Evolutionary conservation across 2,329 filamentous ascomycete genomes (phyloP), one percentile per base, ranked within the genome.

Genomic region (Hymenoscyphus infarciens): DNA sequence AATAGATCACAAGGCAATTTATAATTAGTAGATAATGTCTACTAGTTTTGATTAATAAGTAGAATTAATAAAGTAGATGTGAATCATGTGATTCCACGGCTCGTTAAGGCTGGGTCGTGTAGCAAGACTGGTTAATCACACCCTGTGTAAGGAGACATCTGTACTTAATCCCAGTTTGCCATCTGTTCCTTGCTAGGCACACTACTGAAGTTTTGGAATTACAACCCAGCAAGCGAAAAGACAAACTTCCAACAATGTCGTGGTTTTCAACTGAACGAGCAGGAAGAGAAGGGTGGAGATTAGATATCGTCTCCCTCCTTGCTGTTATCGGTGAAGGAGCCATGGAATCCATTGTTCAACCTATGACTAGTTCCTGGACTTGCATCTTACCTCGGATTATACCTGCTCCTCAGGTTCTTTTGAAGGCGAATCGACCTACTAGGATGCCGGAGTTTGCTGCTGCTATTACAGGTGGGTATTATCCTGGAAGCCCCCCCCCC

Each of bases 241-340:
- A 35, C 3, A 35, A 35, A 3, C 8, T 11, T 15, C 33, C 6
- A 15, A 45, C 1, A n/a, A 45, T 45, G n/a, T 19, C 39, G 10
- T 81, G 79, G 78, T 81, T 81, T 64, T 79, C 82, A 7, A 72
- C 72, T 38, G 74, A 74, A 42, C 71, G 73, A 7, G 76, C 75
- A 55, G 62, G 71, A 25, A 73, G 74, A 4, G 59, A 67, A 49
- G 79, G 78, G 64, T 87, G 83, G 83, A 79, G 80, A 31, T 78
- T 87, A 55, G 85, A 87, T 69, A 83, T 86, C 55, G 83, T 87
- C 63, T 85, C 83, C 39, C 80, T 87, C 33, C 80, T 87, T 59
- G 85, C 85, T 64, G 82, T 87, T 68, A 83, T 87, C 62, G 84
- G 84, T 71, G 85, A 87, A 74, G 81, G 79, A 2, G 81, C 82